Base-by-base conservation (phyloP, 2,329 filamentous ascomycete genomes). In the Ramularia endophylla region DNA sequence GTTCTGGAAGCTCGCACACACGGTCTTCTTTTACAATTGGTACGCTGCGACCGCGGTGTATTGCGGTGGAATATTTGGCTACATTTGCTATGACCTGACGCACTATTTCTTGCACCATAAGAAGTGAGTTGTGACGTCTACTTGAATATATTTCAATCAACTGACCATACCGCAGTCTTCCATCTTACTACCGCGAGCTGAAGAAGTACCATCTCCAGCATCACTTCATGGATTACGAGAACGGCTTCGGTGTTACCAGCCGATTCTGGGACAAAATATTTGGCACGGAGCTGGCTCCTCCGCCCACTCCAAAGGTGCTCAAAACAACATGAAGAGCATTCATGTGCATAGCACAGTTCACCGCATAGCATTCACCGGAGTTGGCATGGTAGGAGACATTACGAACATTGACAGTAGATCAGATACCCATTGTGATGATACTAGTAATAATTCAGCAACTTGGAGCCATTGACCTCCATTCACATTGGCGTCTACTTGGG, bases 91-190 rank as follows among this genome's bases (percentile, higher is more conserved):
- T 69, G 92, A 98, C 64, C 60, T 95, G 71, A 98, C 92, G 2
- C 92, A 98, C 66, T 98, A 97, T 74, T 98, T 98, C 75, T 77
- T 98, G 28, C 92, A 98, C 65, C 92, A 98, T 70, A 80, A 85
- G 68, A 94, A 87, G 76, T 81, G 63, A 64, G 76, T 73, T 20
- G 16, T n/a, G 2, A 17, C 41, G 7, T 32, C 49, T 17, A 43
- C 29, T 9, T 28, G 3, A 3, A 16, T 8, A 8, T 38, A 15
- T 17, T 17, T 27, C 7, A 33, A 36, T 8, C 17, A 18, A 29
- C 44, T 52, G 36, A 56, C 38, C 8, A 36, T 25, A n/a, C 29
- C 20, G 30, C 44, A 80, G 77, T 56, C 79, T 98, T 2, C 92
- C 92, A 12, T 69, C 81, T 2, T 95, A 87, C 76, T 97, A 94